Evolutionary conservation across 2,329 filamentous ascomycete genomes (phyloP), one percentile per base, ranked within the genome.

Genomic region (Nemania sp.): DNA sequence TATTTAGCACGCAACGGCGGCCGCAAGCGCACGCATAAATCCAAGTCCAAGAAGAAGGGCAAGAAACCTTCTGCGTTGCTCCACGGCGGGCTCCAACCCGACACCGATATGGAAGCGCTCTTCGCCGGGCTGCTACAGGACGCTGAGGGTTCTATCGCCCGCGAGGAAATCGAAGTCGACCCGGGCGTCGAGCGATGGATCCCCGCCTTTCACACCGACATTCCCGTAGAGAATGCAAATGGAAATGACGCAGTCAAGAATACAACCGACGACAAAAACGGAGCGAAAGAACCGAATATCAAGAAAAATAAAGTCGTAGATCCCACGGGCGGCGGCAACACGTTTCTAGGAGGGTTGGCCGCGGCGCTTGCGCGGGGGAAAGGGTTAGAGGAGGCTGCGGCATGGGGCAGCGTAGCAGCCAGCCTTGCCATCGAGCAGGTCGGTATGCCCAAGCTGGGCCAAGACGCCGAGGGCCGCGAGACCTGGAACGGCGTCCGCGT

Each of bases 391-490:
- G 85, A 90, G 64, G 91, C 91, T 5, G 86, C 89, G 5, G 77
- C 83, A 0, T 93, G 88, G 83, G 94, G 86, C 4, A 88, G 83
- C 40, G 80, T 97, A 5, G 88, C 91, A 2, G 93, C 94, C 6
- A 92, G 91, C 66, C 94, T 96, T 71, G 90, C 90, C 14, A 96
- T 99, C 64, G 92, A 99, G 73, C 94, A 99, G 71, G 86, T 96
- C 47, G 93, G 94, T 0, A 83, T 95, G 70, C 93, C 93, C 0
- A 69, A 70, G 1, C 66, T 91, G 11, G 74, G 68, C 2, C 48
- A 58, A 39, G 64, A 66, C 42, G 72, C 77, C 46, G 72, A 70
- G 7, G 78, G 76, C 5, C 61, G 64, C 19, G 84, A 88, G 70
- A 79, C 74, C 15, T 88, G 85, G 84, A 88, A 88, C 65, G 81